These are phyloP conservation scores for Candida anglica DNA, from an alignment of 805 yeast species.

Conservation along the genomic window DNA sequence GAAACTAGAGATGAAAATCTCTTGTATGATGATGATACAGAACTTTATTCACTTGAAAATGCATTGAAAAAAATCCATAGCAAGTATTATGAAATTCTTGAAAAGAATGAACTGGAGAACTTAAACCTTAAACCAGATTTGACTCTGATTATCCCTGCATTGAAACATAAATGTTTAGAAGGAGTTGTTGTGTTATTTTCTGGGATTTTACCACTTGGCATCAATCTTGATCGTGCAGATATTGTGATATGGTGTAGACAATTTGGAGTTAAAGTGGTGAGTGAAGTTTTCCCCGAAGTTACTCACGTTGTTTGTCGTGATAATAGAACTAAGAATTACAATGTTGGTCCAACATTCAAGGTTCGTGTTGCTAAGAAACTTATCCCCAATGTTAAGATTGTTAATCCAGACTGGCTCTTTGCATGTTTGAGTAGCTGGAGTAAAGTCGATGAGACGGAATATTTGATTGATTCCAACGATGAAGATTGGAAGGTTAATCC, in stretches of 20 bases:
- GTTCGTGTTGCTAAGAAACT: slow-evolving; percentile 72
- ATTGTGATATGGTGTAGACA: slow-evolving; percentile 89
- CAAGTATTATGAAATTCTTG: slow-evolving; percentile 55
- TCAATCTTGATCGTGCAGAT: slow-evolving; percentile 68
- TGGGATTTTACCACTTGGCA: slow-evolving; percentile 86
- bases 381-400: slow-evolving; percentile 66
- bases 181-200: slow-evolving; percentile 75
- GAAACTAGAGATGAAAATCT: slow-evolving; percentile 43
- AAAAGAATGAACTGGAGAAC: slow-evolving; percentile 13
- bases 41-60: slow-evolving; percentile 57
- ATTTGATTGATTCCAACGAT: slow-evolving; percentile 47
- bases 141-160: slow-evolving; percentile 63
- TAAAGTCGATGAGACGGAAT: slow-evolving; percentile 59
- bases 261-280: slow-evolving; percentile 83
- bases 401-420: slow-evolving; percentile 90
- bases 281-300: slow-evolving; percentile 65
- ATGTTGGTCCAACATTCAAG: slow-evolving; percentile 59
- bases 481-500: slow-evolving; percentile 41
- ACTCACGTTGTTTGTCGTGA: slow-evolving; percentile 87
- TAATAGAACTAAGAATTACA: slow-evolving; percentile 39
- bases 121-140: slow-evolving; percentile 50
- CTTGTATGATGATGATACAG: slow-evolving; percentile 76
- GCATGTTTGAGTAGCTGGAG: slow-evolving; percentile 80
- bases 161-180: slow-evolving; percentile 65
- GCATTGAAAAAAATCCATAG: slow-evolving; percentile 64